Conservation (phyloP, 805 yeast species). For the Jamesozyma rosinii region DNA sequence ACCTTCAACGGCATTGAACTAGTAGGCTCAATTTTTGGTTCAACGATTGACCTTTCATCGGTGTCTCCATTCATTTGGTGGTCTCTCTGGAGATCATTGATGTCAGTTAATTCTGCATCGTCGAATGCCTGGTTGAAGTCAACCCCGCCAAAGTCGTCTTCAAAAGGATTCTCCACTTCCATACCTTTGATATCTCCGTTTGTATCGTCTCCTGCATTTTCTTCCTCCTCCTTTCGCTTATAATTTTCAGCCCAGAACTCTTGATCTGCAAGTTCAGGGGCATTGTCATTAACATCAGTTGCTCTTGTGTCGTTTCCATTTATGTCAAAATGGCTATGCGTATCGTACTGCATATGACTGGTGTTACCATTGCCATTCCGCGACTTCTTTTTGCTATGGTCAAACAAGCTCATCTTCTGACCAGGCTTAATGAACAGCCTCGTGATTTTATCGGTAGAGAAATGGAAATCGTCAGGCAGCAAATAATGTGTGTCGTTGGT, state of each 20-base stretch:
- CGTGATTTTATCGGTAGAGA: constrained; percentile 58
- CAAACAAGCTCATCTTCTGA: constrained; percentile 33
- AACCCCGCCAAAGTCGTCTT: constrained; percentile 27
- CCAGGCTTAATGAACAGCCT: constrained; percentile 61
- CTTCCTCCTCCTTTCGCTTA: constrained; percentile 32
- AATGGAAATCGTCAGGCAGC: constrained; percentile 66
- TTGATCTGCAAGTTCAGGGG: constrained; percentile 45
- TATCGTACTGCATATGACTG: neutral
- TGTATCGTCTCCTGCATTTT: constrained; percentile 16
- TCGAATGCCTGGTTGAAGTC: constrained; percentile 32
- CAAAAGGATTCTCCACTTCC: constrained; percentile 31
- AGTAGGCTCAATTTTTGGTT: neutral
- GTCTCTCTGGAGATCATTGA: constrained; percentile 28
- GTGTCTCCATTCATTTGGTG: neutral
- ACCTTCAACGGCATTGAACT: constrained; percentile 25
- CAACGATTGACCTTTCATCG: constrained; percentile 6
- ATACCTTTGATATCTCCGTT: constrained; percentile 16
- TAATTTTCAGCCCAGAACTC: constrained; percentile 65
- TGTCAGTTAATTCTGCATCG: constrained; percentile 13
- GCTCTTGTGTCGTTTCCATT: neutral
- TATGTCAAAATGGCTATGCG: constrained; percentile 1
- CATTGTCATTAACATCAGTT: constrained; percentile 9
- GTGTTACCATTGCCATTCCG: constrained; percentile 3
- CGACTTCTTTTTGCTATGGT: constrained; percentile 7
- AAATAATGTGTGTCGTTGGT: constrained; percentile 37